phyloP scores from a whole-genome alignment of 345 rosid species.

The Arabis alpina region DNA sequence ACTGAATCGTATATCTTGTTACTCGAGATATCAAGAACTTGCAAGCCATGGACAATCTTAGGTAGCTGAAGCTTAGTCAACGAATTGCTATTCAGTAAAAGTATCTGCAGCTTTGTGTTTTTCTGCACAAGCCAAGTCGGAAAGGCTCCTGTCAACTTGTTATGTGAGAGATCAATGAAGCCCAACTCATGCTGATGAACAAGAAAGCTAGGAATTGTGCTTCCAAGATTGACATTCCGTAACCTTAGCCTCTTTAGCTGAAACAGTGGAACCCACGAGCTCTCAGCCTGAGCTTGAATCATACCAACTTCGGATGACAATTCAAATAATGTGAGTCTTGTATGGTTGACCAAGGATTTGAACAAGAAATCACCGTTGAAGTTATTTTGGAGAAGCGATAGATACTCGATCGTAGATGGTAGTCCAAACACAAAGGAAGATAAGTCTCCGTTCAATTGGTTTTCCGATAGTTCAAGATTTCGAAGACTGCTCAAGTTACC shows the following conservation, averaged over 20 bases:
- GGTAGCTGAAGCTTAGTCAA: no score
- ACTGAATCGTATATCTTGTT: no score
- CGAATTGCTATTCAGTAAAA: no score
- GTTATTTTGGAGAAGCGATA: conserved; percentile 29
- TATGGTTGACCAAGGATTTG: conserved; percentile 32
- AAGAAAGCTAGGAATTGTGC: no score
- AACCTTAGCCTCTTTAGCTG: conserved; percentile 32
- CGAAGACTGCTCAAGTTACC: conserved; percentile 28
- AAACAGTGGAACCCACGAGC: conserved; percentile 30
- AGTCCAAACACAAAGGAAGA: conserved; percentile 24
- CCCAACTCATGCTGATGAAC: no score
- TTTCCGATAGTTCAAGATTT: conserved; percentile 38
- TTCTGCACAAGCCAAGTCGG: no score
- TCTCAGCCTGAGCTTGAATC: conserved; percentile 26
- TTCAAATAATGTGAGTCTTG: conserved; percentile 33
- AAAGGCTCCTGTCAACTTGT: no score
- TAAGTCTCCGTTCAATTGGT: conserved; percentile 29
- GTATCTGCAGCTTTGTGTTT: no score
- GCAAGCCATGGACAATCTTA: no score
- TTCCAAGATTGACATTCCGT: not conserved
- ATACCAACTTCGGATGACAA: conserved; percentile 21
- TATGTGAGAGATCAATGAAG: no score
- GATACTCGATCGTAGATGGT: conserved; percentile 27
- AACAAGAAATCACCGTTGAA: conserved; percentile 33
- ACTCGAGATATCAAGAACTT: no score